These are phyloP conservation scores for Hordeum marinum DNA, from an alignment of 176 grass and related monocot species.

Conservation along the genomic window DNA sequence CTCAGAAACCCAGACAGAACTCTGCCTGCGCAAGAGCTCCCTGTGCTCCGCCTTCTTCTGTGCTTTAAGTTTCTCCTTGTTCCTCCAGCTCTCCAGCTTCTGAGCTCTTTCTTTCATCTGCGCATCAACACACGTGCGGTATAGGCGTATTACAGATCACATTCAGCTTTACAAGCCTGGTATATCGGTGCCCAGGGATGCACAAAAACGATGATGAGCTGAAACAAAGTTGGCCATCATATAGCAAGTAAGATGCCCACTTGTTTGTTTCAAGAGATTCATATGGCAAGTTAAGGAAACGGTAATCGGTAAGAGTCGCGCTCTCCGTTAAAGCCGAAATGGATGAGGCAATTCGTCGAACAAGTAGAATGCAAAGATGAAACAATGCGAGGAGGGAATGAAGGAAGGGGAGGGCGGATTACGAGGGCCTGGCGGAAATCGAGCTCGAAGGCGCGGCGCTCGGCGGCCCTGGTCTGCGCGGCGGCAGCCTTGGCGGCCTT, in stretches of 20 bases:
- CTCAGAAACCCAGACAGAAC: conserved; percentile 61
- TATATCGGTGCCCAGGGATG: not conserved
- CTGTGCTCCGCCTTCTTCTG: conserved; percentile 46
- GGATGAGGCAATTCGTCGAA: not conserved
- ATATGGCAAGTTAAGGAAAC: not conserved
- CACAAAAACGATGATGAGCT: not conserved
- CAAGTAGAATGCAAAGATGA: not conserved
- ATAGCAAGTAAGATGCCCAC: not conserved
- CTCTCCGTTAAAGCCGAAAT: not conserved
- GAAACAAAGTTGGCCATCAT: not conserved
- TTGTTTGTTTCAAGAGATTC: not conserved
- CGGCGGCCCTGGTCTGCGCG: conserved; percentile 65
- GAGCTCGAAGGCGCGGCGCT: conserved; percentile 62
- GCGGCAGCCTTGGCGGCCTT: conserved; percentile 71
- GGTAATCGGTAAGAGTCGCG: not conserved
- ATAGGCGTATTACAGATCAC: not conserved
- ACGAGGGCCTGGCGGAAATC: conserved; percentile 78
- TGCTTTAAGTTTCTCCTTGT: conserved; percentile 51
- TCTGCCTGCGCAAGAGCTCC: conserved; percentile 60
- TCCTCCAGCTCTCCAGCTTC: conserved; percentile 75
- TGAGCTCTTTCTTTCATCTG: conserved; percentile 90
- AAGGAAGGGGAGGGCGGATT: not conserved
- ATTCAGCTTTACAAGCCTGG: not conserved
- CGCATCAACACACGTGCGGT: not conserved
- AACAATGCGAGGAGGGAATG: not conserved